A percentile compares a stretch with the other conserved stretches of the same genome.
Evolutionary conservation across 768 basidiomycete genomes (phyloP).

Genomic region (Leccinum longicurvipes): DNA sequence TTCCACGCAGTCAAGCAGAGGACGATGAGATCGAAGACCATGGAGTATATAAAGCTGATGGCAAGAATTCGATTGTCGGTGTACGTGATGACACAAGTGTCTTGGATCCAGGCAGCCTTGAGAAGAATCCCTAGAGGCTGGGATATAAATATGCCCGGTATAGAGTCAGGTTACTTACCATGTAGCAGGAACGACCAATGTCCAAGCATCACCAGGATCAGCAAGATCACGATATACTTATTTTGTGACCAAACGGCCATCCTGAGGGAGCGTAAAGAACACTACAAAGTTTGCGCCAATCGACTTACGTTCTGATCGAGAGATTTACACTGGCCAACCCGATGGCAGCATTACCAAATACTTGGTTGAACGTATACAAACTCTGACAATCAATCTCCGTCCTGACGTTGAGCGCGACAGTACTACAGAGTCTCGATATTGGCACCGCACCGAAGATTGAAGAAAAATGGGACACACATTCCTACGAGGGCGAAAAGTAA

Average conservation of each 20-base stretch:
- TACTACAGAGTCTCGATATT: conserved; percentile 32
- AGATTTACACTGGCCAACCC: conserved; percentile 72
- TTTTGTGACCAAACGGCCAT: conserved; percentile 70
- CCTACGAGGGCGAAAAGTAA: conserved; percentile 64
- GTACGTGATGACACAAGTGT: conserved; percentile 54
- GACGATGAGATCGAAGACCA: conserved; percentile 67
- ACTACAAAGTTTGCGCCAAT: neutral
- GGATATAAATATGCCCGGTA: neutral
- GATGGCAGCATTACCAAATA: conserved; percentile 62
- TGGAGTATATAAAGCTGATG: conserved; percentile 68
- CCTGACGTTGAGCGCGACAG: conserved; percentile 57
- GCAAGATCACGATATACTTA: conserved; percentile 48
- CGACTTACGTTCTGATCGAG: conserved; percentile 59
- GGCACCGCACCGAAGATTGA: neutral
- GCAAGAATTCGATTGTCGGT: conserved; percentile 61
- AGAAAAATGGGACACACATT: conserved; percentile 45
- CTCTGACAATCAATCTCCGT: conserved; percentile 61
- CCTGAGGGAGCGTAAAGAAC: conserved; percentile 31
- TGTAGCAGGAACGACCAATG: conserved; percentile 73
- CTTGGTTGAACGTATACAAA: conserved; percentile 65
- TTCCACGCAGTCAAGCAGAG: conserved; percentile 61
- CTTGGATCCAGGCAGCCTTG: conserved; percentile 51
- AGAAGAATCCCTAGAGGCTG: conserved; percentile 48
- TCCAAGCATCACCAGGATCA: conserved; percentile 56
- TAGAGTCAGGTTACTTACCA: conserved; percentile 35